These are phyloP conservation scores for Annulohypoxylon truncatum DNA, from an alignment of 2,329 filamentous ascomycete genomes.

Conservation along the genomic window DNA sequence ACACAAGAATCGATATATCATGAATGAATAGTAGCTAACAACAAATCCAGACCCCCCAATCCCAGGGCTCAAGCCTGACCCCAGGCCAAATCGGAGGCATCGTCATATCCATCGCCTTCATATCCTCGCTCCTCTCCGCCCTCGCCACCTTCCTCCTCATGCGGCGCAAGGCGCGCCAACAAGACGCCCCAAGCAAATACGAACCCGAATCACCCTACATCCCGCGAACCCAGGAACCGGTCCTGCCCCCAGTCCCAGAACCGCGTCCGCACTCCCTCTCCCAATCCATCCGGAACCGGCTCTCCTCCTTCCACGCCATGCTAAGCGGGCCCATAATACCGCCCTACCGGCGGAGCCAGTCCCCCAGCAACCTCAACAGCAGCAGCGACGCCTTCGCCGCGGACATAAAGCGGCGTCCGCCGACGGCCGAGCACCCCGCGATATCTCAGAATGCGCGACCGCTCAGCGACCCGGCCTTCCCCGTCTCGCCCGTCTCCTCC, in stretches of 20 bases:
- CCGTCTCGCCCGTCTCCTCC: constrained; percentile 17
- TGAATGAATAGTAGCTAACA: too few relatives aligned
- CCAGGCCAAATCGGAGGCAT: constrained; percentile 31
- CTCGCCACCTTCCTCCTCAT: constrained; percentile 32
- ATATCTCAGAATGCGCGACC: constrained; percentile 29
- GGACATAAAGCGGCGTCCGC: constrained; percentile 21
- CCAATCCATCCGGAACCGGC: not conserved
- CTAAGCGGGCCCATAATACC: not conserved
- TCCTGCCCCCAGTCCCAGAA: not conserved
- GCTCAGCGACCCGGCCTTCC: constrained; percentile 20
- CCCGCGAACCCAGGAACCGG: not conserved
- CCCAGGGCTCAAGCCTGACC: constrained; percentile 22
- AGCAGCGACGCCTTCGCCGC: constrained; percentile 8
- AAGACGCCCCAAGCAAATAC: constrained; percentile 5
- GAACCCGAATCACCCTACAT: constrained; percentile 2
- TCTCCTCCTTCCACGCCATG: constrained; percentile 18
- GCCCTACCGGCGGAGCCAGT: not conserved
- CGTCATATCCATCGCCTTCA: constrained; percentile 22
- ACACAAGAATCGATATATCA: not conserved
- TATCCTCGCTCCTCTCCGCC: constrained; percentile 28
- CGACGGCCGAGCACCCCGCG: constrained; percentile 21
- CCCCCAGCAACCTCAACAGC: not conserved
- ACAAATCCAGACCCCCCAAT: not conserved
- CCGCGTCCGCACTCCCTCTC: not conserved
- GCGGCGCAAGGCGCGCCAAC: constrained; percentile 17